Base-by-base conservation (phyloP, 768 basidiomycete genomes). In the Strobilomyces echinocephalus region DNA sequence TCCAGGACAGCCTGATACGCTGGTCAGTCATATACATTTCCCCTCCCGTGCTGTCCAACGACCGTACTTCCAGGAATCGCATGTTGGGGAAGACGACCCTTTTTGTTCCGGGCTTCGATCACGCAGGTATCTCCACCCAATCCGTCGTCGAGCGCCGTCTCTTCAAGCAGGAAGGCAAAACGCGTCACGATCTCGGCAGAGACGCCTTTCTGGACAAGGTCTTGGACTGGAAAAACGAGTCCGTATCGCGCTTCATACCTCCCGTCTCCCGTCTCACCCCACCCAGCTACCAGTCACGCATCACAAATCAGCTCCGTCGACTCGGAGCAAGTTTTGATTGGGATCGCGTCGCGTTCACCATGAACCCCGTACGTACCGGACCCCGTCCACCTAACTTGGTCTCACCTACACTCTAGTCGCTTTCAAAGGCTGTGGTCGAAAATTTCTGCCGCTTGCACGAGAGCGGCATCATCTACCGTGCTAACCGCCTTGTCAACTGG, bases 151-250 rank as follows among this genome's bases (percentile, higher is more conserved):
- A 98, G 69, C 93, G 92, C 69, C 80, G 94, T 16, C 65, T 98
- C 33, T 88, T 82, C 75, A 99, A 95, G 73, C 70, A 80, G 1
- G 78, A 85, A 33, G 90, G 91, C 2, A 76, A 85, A 70, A 90
- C 89, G 2, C 75, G 95, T 49, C 94, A 97, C 69, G 92, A 98
- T 68, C 80, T 97, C n/a, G 97, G 97, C 1, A 83, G 97, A 42
- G 92, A 95, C 62, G 83, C 78, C 62, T 97, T 99, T 72, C 65
- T 99, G 59, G 83, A 87, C 58, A 90, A 85, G 52, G 94, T 97
- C 28, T 86, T 87, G 85, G 87, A 88, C 28, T 99, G 97, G 97
- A 98, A 97, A 70, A 89, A 94, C 60, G 92, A 95, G 91, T 95
- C 59, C 47, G 89, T 77, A 2, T 49, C 52, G 53, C 42, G n/a